These are phyloP conservation scores for Malus sieversii DNA, from an alignment of 306 rosid genomes.

Conservation along the genomic window DNA sequence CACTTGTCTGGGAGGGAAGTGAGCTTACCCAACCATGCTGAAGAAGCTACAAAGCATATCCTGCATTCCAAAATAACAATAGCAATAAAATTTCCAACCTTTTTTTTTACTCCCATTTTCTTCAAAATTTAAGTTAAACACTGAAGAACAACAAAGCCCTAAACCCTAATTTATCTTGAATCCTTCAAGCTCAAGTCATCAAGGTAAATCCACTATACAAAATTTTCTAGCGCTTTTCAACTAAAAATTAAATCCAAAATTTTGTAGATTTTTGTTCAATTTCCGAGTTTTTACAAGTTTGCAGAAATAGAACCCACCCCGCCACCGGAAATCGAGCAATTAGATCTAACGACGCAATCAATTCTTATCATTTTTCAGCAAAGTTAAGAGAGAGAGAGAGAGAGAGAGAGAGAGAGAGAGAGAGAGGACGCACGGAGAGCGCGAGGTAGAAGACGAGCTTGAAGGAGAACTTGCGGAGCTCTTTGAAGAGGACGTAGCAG, in stretches of 20 bases:
- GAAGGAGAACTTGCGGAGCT: constrained; percentile 98
- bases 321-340: background rate
- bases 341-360: constrained; percentile 13
- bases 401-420: background rate
- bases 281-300: background rate
- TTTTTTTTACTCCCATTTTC: background rate
- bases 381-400: constrained; percentile 2
- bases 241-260: background rate
- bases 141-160: background rate
- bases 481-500: constrained; percentile 94
- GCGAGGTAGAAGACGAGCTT: constrained; percentile 99
- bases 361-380: background rate
- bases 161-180: background rate
- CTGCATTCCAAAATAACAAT: constrained; percentile 38
- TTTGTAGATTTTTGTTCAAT: background rate
- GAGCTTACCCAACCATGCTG: constrained; percentile 81
- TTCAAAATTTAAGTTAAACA: background rate
- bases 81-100: background rate
- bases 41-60: constrained; percentile 98
- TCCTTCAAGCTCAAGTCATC: background rate
- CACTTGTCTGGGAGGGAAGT: constrained; percentile 3
- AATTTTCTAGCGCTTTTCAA: background rate
- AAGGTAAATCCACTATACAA: background rate
- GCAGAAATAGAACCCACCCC: background rate
- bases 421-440: constrained; percentile 45